Evolutionary conservation across 345 rosid species (phyloP).

Genomic region (Ailanthus altissimus): DNA sequence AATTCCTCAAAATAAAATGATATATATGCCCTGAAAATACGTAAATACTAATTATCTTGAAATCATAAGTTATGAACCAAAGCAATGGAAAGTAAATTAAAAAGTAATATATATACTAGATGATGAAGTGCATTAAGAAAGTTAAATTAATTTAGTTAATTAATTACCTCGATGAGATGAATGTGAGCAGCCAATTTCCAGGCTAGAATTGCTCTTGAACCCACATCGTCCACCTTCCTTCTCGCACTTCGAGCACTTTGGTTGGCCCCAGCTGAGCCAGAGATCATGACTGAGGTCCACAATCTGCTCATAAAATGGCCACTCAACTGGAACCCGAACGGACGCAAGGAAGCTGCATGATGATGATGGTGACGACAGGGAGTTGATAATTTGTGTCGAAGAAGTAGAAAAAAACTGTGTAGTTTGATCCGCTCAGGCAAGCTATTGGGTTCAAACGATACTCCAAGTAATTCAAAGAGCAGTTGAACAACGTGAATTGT

Average conservation of each 20-base stretch:
- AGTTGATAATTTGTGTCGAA: conserved; percentile 20
- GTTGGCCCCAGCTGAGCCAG: conserved; percentile 44
- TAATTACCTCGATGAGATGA: conserved; percentile 42
- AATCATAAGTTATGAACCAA: neutral
- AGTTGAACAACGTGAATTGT: conserved; percentile 56
- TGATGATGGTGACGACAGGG: conserved; percentile 35
- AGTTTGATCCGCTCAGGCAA: conserved; percentile 50
- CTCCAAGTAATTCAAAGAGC: conserved; percentile 39
- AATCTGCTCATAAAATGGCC: conserved; percentile 53
- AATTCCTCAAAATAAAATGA: no score
- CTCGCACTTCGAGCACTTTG: conserved; percentile 57
- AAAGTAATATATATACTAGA: neutral
- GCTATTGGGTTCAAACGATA: conserved; percentile 51
- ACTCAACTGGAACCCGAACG: conserved; percentile 48
- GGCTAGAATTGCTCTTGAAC: conserved; percentile 45
- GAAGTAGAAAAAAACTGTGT: conserved; percentile 69
- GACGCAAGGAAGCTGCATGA: conserved; percentile 36
- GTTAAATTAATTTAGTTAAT: neutral
- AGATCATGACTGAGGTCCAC: conserved; percentile 41
- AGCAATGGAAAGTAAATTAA: neutral
- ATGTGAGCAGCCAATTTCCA: conserved; percentile 44
- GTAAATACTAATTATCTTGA: neutral
- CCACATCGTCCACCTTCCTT: conserved; percentile 61
- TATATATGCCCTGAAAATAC: neutral
- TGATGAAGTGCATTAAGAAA: neutral